phyloP scores from a whole-genome alignment of 805 yeast genomes.

The Starmerella stigmatis region DNA sequence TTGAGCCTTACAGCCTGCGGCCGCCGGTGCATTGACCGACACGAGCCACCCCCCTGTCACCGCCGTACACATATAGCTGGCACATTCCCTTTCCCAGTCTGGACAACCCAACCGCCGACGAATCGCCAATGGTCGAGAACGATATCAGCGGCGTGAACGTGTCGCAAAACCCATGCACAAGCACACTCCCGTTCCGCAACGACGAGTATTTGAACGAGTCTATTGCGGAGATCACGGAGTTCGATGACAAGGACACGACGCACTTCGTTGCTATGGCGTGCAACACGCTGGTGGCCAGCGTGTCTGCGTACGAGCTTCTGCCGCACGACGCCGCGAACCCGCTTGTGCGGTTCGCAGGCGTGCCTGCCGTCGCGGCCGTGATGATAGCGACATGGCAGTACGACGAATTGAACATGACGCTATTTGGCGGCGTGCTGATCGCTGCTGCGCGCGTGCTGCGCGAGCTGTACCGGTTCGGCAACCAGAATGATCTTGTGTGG shows the following conservation, averaged over 20 bases:
- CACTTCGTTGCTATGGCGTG: neutral
- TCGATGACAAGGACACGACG: neutral
- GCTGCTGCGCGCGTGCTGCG: neutral
- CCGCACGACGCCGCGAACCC: neutral
- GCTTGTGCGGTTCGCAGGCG: neutral
- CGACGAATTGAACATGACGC: neutral
- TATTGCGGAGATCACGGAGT: neutral
- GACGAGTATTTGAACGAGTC: neutral
- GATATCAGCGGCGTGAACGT: too few relatives aligned
- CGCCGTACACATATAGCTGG: too few relatives aligned
- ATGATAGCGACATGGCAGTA: neutral
- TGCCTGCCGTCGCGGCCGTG: neutral
- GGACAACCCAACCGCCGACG: too few relatives aligned
- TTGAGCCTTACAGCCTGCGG: too few relatives aligned
- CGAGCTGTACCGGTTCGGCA: neutral
- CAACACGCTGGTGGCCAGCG: neutral
- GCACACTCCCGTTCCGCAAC: neutral
- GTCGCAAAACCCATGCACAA: neutral
- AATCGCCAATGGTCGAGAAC: too few relatives aligned
- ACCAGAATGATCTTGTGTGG: neutral
- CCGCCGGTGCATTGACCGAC: too few relatives aligned
- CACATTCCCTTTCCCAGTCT: too few relatives aligned
- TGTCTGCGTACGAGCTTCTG: neutral
- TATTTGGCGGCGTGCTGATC: neutral
- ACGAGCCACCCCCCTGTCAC: too few relatives aligned